Conservation (phyloP, 768 basidiomycete genomes). For the Psilocybe subaeruginosa region DNA sequence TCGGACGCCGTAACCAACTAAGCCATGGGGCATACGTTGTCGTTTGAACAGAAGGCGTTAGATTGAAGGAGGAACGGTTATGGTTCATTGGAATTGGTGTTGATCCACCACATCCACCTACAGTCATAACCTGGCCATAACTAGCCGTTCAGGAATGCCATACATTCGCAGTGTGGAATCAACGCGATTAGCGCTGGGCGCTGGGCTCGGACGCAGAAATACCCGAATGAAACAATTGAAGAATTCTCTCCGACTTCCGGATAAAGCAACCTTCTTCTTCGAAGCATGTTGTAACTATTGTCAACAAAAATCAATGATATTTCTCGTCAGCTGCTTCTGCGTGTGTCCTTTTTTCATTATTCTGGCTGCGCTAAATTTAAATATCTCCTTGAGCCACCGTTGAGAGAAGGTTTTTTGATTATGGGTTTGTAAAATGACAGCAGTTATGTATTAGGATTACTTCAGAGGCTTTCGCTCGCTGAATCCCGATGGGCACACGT, state of each 20-base stretch:
- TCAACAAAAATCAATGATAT: background rate
- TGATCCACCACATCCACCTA: background rate
- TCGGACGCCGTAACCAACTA: slow-evolving; percentile 29
- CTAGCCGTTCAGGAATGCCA: too few species aligned
- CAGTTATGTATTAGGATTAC: background rate
- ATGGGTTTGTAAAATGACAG: background rate
- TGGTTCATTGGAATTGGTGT: background rate
- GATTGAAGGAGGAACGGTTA: background rate
- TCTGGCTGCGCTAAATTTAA: background rate
- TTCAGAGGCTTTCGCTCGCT: background rate
- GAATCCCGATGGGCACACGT: background rate
- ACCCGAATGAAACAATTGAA: background rate
- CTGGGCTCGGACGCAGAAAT: background rate
- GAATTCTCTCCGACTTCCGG: background rate
- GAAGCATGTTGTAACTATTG: background rate
- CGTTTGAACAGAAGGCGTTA: background rate
- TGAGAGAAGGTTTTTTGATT: background rate
- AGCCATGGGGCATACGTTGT: slow-evolving; percentile 23
- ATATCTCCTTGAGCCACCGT: background rate
- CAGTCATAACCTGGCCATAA: too few species aligned
- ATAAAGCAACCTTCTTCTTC: background rate
- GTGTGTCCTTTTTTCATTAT: background rate
- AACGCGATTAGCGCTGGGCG: background rate
- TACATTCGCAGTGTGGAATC: too few species aligned
- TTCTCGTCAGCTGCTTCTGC: background rate